phyloP scores from a whole-genome alignment of 106 monocot genomes.

The Acorus gramineus region DNA sequence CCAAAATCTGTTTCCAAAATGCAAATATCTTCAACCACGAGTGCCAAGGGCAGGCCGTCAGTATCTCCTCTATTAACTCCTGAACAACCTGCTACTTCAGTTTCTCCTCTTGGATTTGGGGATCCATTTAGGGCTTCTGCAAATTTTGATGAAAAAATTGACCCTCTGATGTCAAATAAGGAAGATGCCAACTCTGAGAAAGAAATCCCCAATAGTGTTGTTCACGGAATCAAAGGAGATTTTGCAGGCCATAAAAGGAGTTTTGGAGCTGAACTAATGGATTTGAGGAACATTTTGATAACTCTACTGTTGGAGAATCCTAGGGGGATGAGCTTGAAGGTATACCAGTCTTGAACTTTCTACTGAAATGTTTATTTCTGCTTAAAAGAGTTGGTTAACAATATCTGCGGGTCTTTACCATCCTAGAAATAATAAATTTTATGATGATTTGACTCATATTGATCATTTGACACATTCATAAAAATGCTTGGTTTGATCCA shows the following conservation, averaged over 20 bases:
- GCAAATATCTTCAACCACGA: constrained; percentile 22
- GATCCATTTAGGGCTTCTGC: constrained; percentile 18
- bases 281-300: constrained; percentile 45
- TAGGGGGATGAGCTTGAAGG: constrained; percentile 80
- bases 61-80: constrained; percentile 37
- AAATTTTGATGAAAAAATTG: constrained; percentile 29
- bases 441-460: too few relatives aligned
- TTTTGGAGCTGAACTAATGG: constrained; percentile 20
- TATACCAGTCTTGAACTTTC: constrained; percentile 12
- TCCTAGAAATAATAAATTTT: too few relatives aligned
- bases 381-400: too few relatives aligned
- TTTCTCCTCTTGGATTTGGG: constrained; percentile 21
- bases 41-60: constrained; percentile 22
- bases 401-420: too few relatives aligned
- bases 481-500: too few relatives aligned
- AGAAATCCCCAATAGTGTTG: constrained; percentile 19
- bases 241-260: constrained; percentile 5
- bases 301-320: constrained; percentile 50
- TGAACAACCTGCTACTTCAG: constrained; percentile 28
- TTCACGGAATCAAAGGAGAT: constrained; percentile 14
- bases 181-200: constrained; percentile 51
- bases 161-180: constrained; percentile 23
- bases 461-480: too few relatives aligned
- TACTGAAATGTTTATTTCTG: background rate
- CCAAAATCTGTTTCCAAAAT: constrained; percentile 44